These are phyloP conservation scores for Euphorbia corollata DNA, from an alignment of 441 rosid species.

Conservation along the genomic window DNA sequence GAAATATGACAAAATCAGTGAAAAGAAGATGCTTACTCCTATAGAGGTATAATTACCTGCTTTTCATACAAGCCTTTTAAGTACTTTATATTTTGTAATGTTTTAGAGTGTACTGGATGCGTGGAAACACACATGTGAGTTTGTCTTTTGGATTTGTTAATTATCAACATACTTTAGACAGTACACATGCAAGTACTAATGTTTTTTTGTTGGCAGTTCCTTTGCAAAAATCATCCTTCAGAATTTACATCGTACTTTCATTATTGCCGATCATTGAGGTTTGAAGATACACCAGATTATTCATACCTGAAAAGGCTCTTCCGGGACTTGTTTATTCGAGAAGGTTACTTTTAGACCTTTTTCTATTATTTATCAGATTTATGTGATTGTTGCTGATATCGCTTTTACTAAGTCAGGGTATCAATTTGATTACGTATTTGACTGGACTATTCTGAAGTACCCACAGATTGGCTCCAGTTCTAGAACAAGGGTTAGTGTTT, in stretches of 20 bases:
- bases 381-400: neutral
- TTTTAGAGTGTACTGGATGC: neutral
- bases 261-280: constrained; percentile 82
- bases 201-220: constrained; percentile 44
- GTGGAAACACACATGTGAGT: neutral
- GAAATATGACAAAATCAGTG: constrained; percentile 87
- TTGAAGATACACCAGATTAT: constrained; percentile 97
- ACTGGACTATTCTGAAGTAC: too few species aligned
- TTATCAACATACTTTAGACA: neutral
- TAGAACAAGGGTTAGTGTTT: constrained; percentile 52
- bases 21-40: constrained; percentile 74
- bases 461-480: too few species aligned
- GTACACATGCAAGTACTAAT: neutral
- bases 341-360: constrained; percentile 33
- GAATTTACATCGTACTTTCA: constrained; percentile 89
- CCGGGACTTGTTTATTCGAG: too few species aligned
- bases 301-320: too few species aligned
- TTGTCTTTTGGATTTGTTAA: neutral
- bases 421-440: too few species aligned
- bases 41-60: constrained; percentile 50
- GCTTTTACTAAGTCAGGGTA: too few species aligned
- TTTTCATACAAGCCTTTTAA: neutral
- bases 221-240: constrained; percentile 86
- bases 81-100: neutral
- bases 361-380: too few species aligned